Percentiles rank a stretch among this genome's conserved stretches.
phyloP scores from a whole-genome alignment of 768 basidiomycete species.

The Boletus patriciae region DNA sequence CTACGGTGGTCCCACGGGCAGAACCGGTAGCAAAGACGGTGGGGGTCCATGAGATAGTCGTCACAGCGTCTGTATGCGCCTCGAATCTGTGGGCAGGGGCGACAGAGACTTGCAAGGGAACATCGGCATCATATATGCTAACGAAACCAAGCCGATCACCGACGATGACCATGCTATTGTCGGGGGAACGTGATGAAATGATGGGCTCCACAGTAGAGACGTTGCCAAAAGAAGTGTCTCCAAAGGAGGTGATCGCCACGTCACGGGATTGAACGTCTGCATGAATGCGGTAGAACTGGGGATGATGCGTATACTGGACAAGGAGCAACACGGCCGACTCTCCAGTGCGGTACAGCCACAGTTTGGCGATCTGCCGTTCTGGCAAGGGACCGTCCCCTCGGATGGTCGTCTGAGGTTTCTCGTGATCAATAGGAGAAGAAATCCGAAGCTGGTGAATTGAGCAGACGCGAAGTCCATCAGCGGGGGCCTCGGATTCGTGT shows the following conservation, averaged over 20 bases:
- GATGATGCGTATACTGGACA: conserved; percentile 48
- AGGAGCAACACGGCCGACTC: conserved; percentile 37
- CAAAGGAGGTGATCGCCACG: conserved; percentile 45
- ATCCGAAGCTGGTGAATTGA: conserved; percentile 36
- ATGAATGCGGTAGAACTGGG: conserved; percentile 52
- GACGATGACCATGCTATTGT: conserved; percentile 53
- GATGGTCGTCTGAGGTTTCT: conserved; percentile 6
- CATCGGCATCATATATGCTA: conserved; percentile 56
- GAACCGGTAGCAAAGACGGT: conserved; percentile 67
- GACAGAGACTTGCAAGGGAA: conserved; percentile 15
- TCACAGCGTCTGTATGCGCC: conserved; percentile 66
- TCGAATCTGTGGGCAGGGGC: conserved; percentile 52
- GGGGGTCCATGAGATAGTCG: conserved; percentile 61
- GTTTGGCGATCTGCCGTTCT: conserved; percentile 11
- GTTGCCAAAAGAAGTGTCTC: conserved; percentile 50
- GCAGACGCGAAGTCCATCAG: conserved; percentile 10
- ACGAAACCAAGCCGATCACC: conserved; percentile 69
- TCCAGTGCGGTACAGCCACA: conserved; percentile 19
- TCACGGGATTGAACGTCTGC: conserved; percentile 33
- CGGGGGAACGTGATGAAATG: conserved; percentile 40
- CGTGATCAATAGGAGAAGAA: conserved; percentile 32
- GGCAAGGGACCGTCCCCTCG: neutral
- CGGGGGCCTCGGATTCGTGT: conserved; percentile 29
- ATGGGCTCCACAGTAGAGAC: conserved; percentile 51
- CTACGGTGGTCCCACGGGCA: conserved; percentile 51